phyloP scores from a whole-genome alignment of 108 stramenopile species.

The Parmales sp. region DNA sequence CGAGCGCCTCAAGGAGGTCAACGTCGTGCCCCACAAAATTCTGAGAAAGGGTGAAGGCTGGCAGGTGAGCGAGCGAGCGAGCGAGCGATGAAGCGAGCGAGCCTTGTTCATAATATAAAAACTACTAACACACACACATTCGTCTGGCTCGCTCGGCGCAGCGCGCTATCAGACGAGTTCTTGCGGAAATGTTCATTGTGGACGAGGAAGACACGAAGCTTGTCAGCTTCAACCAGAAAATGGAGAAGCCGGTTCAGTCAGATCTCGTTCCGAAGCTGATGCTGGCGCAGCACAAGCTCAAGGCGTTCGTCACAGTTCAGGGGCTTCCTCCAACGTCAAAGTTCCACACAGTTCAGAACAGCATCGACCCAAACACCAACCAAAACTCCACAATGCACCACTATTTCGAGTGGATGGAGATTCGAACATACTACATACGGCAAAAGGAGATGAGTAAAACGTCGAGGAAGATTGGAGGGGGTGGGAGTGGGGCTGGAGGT shows the following conservation, averaged over 20 bases:
- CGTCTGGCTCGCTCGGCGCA: no score
- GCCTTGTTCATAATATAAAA: no score
- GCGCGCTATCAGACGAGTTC: neutral
- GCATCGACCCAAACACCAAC: no score
- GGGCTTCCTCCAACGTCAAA: slow-evolving; percentile 1
- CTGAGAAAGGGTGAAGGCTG: neutral
- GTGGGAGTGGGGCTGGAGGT: no score
- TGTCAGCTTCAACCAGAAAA: slow-evolving; percentile 2
- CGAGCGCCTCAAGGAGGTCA: neutral
- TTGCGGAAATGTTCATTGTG: neutral
- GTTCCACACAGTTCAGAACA: slow-evolving; percentile 6
- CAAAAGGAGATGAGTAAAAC: neutral
- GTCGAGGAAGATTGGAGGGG: neutral
- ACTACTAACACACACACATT: no score
- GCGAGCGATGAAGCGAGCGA: no score
- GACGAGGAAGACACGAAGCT: slow-evolving; percentile 4
- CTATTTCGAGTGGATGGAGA: slow-evolving; percentile 10
- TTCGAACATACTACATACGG: neutral
- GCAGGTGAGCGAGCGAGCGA: no score
- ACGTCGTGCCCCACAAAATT: slow-evolving; percentile 1
- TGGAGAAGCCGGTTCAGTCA: neutral
- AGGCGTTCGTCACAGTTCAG: neutral
- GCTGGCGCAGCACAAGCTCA: neutral
- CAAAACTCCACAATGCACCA: slow-evolving; percentile 1
- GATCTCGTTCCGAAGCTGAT: neutral